phyloP scores from a whole-genome alignment of 1,284 basidiomycete species.

The Baeospora myosura region DNA sequence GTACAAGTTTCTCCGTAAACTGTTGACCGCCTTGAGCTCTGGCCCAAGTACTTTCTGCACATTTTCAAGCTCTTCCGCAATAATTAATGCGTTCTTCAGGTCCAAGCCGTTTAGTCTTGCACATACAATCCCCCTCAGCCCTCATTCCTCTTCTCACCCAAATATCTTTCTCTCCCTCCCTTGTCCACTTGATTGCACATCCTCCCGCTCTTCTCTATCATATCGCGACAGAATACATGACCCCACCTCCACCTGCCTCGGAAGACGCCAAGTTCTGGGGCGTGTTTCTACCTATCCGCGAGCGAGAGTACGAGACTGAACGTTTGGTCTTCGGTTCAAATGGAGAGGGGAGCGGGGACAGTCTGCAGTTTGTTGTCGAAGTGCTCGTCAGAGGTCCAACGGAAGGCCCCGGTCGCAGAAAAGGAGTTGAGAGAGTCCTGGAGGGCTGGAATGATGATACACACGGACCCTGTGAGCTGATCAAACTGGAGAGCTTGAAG shows the following conservation, averaged over 20 bases:
- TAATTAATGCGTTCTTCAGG: constrained; percentile 26
- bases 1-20: constrained; percentile 40
- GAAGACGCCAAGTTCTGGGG: constrained; percentile 64
- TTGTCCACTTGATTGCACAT: constrained; percentile 61
- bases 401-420: constrained; percentile 33
- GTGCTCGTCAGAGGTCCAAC: constrained; percentile 37
- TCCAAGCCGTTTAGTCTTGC: constrained; percentile 60
- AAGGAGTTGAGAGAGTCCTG: constrained; percentile 51
- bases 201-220: constrained; percentile 57
- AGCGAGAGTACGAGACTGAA: constrained; percentile 53
- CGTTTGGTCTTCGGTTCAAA: constrained; percentile 48
- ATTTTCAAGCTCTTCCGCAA: constrained; percentile 7
- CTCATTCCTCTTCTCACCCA: constrained; percentile 51
- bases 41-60: constrained; percentile 37
- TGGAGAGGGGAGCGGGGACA: constrained; percentile 43
- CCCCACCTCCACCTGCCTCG: constrained; percentile 55
- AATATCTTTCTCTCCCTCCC: constrained; percentile 57
- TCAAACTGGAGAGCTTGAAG: constrained; percentile 41
- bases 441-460: constrained; percentile 59
- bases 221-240: constrained; percentile 53
- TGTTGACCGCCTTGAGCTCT: constrained; percentile 35
- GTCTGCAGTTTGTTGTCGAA: constrained; percentile 54
- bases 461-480: constrained; percentile 40
- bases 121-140: constrained; percentile 45
- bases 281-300: constrained; percentile 60